Base-by-base conservation (phyloP, 2,329 filamentous ascomycete genomes). In the Ilyonectria mors-panacis region DNA sequence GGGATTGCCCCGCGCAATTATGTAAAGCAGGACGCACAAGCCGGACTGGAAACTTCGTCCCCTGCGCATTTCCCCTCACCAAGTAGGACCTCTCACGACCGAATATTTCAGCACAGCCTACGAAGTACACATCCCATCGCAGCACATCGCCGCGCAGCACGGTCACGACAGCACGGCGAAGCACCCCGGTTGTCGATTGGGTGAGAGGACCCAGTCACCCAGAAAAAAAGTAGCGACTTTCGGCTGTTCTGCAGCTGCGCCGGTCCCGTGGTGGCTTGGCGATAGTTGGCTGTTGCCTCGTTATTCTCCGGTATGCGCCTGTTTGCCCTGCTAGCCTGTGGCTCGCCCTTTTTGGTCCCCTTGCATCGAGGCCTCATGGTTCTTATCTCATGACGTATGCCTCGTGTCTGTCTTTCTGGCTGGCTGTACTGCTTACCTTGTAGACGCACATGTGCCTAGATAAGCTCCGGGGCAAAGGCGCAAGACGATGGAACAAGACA, bases 41-140 rank as follows among this genome's bases (percentile, higher is more conserved):
- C 50, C 30, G 28, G 50, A n/a, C 47, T 47, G 42, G 37, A 51
- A 72, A 59, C 58, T 47, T 59, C 71, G 69, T 57, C 57, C 71
- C 71, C 76, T 78, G 74, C 74, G 76, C 75, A 78, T 74, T 77
- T 79, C 75, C 76, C 76, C 77, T 79, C 77, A 77, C 75, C 73
- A 66, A 74, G 73, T 75, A 72, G 70, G 62, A 70, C 69, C 75
- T 75, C 80, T 78, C 79, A 80, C 79, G 77, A 81, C 80, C 48
- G 81, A 80, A 84, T 78, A 82, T 83, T 80, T 84, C 81, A 83
- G 81, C 80, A 83, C 81, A 81, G 79, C 65, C 67, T 65, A 65
- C 26, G 26, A 26, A 26, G 26, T 26, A 26, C 69, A 71, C 69
- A 70, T 68, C 61, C 66, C 69, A 71, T 70, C 73, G 74, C 71